These are phyloP conservation scores for Rhizomucor miehei DNA, from an alignment of 371 early-diverging fungal species.

Conservation along the genomic window DNA sequence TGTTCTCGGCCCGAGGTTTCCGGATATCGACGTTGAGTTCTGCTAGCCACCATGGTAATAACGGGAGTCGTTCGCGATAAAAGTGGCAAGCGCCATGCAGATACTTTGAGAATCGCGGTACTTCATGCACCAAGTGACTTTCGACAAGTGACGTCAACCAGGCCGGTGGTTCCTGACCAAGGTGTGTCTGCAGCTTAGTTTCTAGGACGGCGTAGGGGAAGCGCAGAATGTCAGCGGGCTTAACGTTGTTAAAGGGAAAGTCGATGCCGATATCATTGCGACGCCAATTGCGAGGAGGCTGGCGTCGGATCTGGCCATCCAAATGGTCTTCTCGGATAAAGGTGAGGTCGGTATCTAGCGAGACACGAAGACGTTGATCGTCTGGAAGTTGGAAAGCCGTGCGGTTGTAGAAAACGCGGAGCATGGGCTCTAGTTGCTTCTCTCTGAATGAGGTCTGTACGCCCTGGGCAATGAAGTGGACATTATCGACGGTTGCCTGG, in stretches of 20 bases:
- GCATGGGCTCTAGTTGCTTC: conserved; percentile 73
- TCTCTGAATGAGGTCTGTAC: conserved; percentile 67
- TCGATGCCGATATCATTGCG: conserved; percentile 83
- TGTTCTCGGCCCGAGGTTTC: conserved; percentile 30
- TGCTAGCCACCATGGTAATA: conserved; percentile 34
- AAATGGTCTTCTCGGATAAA: conserved; percentile 82
- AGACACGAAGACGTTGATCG: conserved; percentile 88
- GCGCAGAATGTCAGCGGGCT: conserved; percentile 51
- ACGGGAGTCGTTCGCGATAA: conserved; percentile 20
- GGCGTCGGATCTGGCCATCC: conserved; percentile 48
- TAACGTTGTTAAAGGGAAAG: conserved; percentile 82
- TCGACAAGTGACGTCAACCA: conserved; percentile 92
- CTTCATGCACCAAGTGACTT: conserved; percentile 88
- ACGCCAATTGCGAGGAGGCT: conserved; percentile 83
- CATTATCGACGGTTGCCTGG: conserved; percentile 66
- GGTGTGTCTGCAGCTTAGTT: conserved; percentile 73
- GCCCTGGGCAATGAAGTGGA: conserved; percentile 65
- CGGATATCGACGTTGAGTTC: conserved; percentile 48
- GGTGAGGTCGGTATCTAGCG: conserved; percentile 91
- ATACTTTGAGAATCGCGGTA: conserved; percentile 98
- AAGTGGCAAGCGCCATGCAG: conserved; percentile 81
- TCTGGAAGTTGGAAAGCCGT: conserved; percentile 97
- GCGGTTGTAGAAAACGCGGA: conserved; percentile 91
- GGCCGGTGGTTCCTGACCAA: conserved; percentile 83
- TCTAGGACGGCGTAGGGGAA: conserved; percentile 34